A percentile compares a stretch with the other conserved stretches of the same genome.
Conservation (phyloP, 2,329 filamentous ascomycete genomes). For the Macrophomina pseudophaseolina region DNA sequence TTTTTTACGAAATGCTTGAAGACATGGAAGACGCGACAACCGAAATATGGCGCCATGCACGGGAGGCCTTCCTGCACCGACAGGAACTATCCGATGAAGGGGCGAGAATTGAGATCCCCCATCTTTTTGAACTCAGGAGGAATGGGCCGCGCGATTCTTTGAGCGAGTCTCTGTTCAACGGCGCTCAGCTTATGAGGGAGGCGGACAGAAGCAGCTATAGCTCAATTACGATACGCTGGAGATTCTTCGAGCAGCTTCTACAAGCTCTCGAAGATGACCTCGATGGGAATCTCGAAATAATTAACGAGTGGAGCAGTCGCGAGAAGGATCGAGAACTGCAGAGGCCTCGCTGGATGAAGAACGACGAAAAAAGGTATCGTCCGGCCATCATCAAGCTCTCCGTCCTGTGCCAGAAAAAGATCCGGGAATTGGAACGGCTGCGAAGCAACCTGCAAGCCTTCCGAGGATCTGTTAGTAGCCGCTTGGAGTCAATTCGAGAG, state of each 20-base stretch:
- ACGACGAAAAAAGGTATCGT: constrained; percentile 40
- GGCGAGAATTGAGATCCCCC: too few relatives aligned
- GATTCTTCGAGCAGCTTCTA: constrained; percentile 29
- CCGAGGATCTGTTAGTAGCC: constrained; percentile 28
- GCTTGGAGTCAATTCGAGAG: constrained; percentile 30
- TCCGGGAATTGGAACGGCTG: background rate
- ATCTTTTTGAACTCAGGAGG: too few relatives aligned
- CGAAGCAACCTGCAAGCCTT: constrained; percentile 28
- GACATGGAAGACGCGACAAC: constrained; percentile 2
- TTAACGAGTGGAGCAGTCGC: constrained; percentile 34
- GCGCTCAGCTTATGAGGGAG: background rate
- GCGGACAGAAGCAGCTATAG: constrained; percentile 21
- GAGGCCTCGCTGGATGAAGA: constrained; percentile 39
- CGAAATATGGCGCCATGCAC: background rate
- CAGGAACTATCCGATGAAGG: background rate
- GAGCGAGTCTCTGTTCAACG: constrained; percentile 23
- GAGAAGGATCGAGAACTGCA: constrained; percentile 36
- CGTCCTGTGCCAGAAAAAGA: constrained; percentile 1
- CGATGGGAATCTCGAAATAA: constrained; percentile 27
- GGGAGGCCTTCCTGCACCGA: too few relatives aligned
- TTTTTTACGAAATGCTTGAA: constrained; percentile 32
- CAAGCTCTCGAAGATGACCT: constrained; percentile 32
- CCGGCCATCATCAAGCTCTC: constrained; percentile 30
- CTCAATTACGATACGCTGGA: constrained; percentile 27
- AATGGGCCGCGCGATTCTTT: too few relatives aligned